Conservation (phyloP, 2,329 filamentous ascomycete genomes). For the Colletotrichum sojae region DNA sequence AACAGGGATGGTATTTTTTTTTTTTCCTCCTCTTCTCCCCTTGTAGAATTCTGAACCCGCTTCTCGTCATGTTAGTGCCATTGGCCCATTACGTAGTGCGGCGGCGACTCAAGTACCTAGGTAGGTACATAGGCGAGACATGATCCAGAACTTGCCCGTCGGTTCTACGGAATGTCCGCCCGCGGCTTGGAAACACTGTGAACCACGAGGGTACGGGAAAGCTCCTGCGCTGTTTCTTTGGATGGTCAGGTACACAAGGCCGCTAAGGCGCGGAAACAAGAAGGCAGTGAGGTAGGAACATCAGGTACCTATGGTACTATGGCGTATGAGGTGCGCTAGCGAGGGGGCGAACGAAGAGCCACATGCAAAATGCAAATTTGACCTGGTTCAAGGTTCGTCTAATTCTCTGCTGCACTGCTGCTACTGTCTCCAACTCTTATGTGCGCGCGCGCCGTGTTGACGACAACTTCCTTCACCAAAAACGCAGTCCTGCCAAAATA, state of each 20-base stretch:
- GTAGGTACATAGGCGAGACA: neutral
- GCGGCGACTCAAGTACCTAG: constrained; percentile 7
- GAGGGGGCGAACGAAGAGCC: constrained; percentile 35
- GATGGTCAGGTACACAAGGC: constrained; percentile 9
- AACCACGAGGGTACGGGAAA: constrained; percentile 20
- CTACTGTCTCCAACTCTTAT: constrained; percentile 3
- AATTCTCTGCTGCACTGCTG: constrained; percentile 30
- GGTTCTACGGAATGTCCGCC: constrained; percentile 31
- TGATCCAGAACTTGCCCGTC: constrained; percentile 2
- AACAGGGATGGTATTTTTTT: neutral
- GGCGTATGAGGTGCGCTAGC: constrained; percentile 31
- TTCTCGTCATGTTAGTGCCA: neutral
- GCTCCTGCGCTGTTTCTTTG: constrained; percentile 7
- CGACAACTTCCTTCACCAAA: constrained; percentile 33
- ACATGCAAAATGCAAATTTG: constrained; percentile 42
- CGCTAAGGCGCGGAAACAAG: neutral
- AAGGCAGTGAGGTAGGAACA: neutral
- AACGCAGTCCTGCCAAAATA: neutral
- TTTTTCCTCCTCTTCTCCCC: neutral
- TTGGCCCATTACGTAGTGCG: constrained; percentile 36
- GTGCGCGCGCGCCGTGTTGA: constrained; percentile 35
- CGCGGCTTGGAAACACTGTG: constrained; percentile 17
- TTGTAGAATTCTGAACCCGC: too few species aligned
- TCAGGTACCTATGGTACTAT: constrained; percentile 8
- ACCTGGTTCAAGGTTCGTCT: constrained; percentile 41